Base-by-base conservation (phyloP, 108 stramenopile species). In the Phaeodactylum tricornutum region DNA sequence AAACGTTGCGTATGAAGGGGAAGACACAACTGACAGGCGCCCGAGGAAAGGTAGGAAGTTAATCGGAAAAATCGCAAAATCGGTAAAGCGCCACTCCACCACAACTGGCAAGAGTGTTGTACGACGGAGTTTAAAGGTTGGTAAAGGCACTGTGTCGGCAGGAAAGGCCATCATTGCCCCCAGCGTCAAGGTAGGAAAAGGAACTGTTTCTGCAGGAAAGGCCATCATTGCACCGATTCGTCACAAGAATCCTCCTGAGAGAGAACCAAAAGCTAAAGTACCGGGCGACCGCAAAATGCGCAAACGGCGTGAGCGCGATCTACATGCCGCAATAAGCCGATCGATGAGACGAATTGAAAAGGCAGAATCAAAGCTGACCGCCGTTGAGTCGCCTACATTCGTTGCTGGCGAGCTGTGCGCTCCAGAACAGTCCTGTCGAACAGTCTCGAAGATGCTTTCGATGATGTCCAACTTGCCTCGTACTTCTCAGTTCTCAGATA, bases 391-490 rank as follows among this genome's bases (percentile, higher is more conserved):
- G 3, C 50, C 62, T 12, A 50, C 37, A 9, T 59, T 69, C 36
- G 25, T 73, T 33, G 78, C 84, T 21, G 80, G 77, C 11, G 79
- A 81, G 50, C 64, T 83, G 8, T 61, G 62, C 37, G 66, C 81
- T 15, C 77, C 76, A 12, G 86, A 87, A 33, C 74, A 76, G 34
- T 80, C 71, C 3, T 69, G 77, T 42, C 69, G 77, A 21, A 84
- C 67, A 31, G 74, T 77, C 0, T 84, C 82, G 1, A 62, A 76
- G 15, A 66, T 88, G 43, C 50, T 88, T 20, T 52, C 59, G 6
- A 59, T 64, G 29, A 74, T 84, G 60, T 81, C 80, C 14, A 62
- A 52, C 15, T 48, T 73, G 11, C 47, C 66, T 9, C 46, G 56
- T 0, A 45, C 67, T 9, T 45, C 76, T 35, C 45, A 58, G 4